Evolutionary conservation across 805 yeast genomes (phyloP).

Genomic region (Wickerhamiella azymoides): DNA sequence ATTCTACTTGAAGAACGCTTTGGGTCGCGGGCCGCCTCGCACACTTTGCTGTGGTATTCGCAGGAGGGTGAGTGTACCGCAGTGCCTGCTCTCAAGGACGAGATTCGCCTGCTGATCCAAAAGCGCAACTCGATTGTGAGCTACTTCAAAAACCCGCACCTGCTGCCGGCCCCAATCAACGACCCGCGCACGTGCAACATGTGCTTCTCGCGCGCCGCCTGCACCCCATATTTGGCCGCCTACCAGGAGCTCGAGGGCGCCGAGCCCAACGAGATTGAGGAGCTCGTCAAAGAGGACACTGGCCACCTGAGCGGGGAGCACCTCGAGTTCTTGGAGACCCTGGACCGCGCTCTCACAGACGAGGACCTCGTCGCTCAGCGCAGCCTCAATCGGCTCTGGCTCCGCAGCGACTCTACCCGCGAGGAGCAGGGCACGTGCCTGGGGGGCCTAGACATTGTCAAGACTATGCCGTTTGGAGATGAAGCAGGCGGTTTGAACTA

Average conservation of each 20-base stretch:
- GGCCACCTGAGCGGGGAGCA: conserved; percentile 37
- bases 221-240: conserved; percentile 19
- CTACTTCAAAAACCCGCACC: conserved; percentile 33
- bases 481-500: neutral
- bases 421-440: conserved; percentile 53
- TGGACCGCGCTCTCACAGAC: conserved; percentile 59
- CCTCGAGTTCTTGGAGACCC: conserved; percentile 45
- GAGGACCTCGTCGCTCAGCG: conserved; percentile 51
- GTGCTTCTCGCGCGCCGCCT: conserved; percentile 19
- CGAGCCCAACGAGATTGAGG: conserved; percentile 11
- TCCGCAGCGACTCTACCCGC: conserved; percentile 40
- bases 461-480: neutral
- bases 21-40: conserved; percentile 42
- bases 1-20: conserved; percentile 69
- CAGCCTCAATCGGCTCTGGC: conserved; percentile 55
- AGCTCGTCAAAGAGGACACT: conserved; percentile 27
- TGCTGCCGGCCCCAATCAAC: conserved; percentile 40
- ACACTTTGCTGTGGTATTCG: conserved; percentile 63
- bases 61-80: conserved; percentile 41
- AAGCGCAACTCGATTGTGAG: conserved; percentile 57
- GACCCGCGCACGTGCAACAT: conserved; percentile 28
- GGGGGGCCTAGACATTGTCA: conserved; percentile 34
- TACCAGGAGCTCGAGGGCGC: conserved; percentile 9
- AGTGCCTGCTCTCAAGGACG: conserved; percentile 39
- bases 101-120: conserved; percentile 54